Conservation (phyloP, 2,329 filamentous ascomycete genomes). For the Talaromyces funiculosus region DNA sequence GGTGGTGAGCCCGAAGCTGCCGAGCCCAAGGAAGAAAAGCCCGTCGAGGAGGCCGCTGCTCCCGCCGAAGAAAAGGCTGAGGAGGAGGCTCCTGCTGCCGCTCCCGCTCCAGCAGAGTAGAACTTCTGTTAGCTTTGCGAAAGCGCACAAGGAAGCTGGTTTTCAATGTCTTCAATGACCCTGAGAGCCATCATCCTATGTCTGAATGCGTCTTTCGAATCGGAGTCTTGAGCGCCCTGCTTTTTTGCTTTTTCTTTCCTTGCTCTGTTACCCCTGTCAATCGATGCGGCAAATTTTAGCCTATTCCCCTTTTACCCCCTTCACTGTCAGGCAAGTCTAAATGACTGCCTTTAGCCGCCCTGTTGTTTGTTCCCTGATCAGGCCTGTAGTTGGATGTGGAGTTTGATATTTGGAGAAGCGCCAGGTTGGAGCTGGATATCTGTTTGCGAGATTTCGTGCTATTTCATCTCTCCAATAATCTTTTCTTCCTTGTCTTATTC, state of each 20-base stretch:
- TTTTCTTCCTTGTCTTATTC: constrained; percentile 7
- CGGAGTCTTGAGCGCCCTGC: constrained; percentile 19
- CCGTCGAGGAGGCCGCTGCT: constrained; percentile 43
- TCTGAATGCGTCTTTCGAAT: constrained; percentile 17
- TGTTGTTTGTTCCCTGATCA: constrained; percentile 22
- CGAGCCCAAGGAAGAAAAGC: constrained; percentile 57
- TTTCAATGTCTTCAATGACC: neutral
- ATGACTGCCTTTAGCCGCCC: constrained; percentile 32
- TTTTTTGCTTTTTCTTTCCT: neutral
- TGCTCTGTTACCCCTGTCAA: neutral
- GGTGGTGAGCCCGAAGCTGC: constrained; percentile 63
- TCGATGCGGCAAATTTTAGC: neutral
- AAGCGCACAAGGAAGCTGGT: constrained; percentile 1
- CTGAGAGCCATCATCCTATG: neutral
- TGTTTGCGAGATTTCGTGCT: constrained; percentile 9
- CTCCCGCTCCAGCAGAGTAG: constrained; percentile 11
- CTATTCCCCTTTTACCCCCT: neutral
- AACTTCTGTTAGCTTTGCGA: neutral
- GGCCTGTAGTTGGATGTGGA: constrained; percentile 34
- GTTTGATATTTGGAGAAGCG: constrained; percentile 41
- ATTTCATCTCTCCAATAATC: constrained; percentile 10
- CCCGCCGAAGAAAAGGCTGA: constrained; percentile 37
- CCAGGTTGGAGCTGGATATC: constrained; percentile 30
- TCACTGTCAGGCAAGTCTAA: neutral
- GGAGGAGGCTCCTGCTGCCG: constrained; percentile 27